A percentile compares a stretch with the other conserved stretches of the same genome.
These are phyloP conservation scores for Rhexocercosporidium sp. DNA, from an alignment of 2,329 filamentous ascomycete species.

Conservation along the genomic window DNA sequence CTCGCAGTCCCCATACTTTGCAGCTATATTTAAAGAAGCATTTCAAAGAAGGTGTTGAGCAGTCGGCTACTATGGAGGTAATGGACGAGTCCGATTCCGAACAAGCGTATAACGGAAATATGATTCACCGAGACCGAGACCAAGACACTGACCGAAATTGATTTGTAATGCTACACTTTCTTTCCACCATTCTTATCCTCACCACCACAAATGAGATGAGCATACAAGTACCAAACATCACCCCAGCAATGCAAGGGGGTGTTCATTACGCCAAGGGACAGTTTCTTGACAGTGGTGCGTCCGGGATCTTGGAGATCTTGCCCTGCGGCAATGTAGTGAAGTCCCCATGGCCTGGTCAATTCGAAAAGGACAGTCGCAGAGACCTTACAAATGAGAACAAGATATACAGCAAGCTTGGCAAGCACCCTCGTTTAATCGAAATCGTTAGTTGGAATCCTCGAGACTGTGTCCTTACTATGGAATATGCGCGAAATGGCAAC, in stretches of 20 bases:
- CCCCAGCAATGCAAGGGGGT: slow-evolving; percentile 4
- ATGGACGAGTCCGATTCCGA: too few relatives aligned
- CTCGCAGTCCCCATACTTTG: too few relatives aligned
- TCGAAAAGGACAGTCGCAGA: slow-evolving; percentile 21
- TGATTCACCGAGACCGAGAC: neutral
- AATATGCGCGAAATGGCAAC: slow-evolving; percentile 38
- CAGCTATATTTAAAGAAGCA: too few relatives aligned
- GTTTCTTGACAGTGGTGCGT: slow-evolving; percentile 21
- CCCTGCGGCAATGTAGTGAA: slow-evolving; percentile 25
- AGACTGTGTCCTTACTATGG: slow-evolving; percentile 36
- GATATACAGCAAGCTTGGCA: slow-evolving; percentile 35
- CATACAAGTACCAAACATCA: slow-evolving; percentile 12
- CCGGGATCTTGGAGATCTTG: slow-evolving; percentile 26
- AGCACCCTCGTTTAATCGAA: slow-evolving; percentile 31
- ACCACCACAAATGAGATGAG: slow-evolving; percentile 4
- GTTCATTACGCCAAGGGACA: slow-evolving; percentile 7
- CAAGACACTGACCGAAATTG: too few relatives aligned
- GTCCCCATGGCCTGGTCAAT: slow-evolving; percentile 27
- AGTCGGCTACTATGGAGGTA: too few relatives aligned
- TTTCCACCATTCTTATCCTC: neutral
- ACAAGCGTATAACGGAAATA: too few relatives aligned
- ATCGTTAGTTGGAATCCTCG: slow-evolving; percentile 36
- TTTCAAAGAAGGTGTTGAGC: too few relatives aligned
- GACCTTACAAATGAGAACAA: slow-evolving; percentile 34
- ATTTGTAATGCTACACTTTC: slow-evolving; percentile 2